A percentile compares a stretch with the other conserved stretches of the same genome.
Evolutionary conservation across 768 basidiomycete genomes (phyloP).

Genomic region (Leucosporidium creatinivorum): DNA sequence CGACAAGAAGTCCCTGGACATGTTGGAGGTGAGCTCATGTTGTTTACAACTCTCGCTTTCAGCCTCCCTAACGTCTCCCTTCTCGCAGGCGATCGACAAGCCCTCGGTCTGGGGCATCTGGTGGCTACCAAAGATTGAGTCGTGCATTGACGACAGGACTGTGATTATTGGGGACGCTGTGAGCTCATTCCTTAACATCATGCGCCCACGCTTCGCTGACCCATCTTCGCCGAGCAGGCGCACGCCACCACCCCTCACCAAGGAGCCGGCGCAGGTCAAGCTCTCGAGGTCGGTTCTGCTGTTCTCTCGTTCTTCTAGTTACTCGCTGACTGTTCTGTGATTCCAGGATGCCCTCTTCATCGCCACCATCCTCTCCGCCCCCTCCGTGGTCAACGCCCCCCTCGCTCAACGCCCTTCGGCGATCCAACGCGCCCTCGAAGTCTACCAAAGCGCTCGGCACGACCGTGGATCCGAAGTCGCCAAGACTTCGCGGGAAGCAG

Average conservation of each 20-base stretch:
- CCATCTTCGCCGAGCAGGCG: neutral
- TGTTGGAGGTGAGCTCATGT: neutral
- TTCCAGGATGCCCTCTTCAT: constrained; percentile 5
- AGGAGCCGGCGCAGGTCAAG: constrained; percentile 3
- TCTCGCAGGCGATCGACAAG: constrained; percentile 1
- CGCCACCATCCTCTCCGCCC: neutral
- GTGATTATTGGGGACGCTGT: neutral
- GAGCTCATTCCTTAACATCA: neutral
- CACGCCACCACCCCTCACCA: constrained; percentile 4
- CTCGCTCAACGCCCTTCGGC: neutral
- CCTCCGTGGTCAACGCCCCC: neutral
- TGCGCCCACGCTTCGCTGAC: neutral
- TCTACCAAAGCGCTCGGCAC: neutral
- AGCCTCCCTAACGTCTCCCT: too few species aligned
- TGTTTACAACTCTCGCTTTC: too few species aligned
- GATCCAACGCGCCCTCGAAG: neutral
- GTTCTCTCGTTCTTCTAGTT: neutral
- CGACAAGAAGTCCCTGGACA: too few species aligned
- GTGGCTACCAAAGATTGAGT: neutral
- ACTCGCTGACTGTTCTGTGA: neutral
- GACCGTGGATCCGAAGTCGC: constrained; percentile 22
- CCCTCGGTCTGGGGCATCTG: constrained; percentile 7
- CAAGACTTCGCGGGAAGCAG: constrained; percentile 30
- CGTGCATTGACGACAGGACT: neutral
- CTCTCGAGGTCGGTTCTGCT: neutral